Conservation (phyloP, 768 basidiomycete species). For the Lentinula boryana region DNA sequence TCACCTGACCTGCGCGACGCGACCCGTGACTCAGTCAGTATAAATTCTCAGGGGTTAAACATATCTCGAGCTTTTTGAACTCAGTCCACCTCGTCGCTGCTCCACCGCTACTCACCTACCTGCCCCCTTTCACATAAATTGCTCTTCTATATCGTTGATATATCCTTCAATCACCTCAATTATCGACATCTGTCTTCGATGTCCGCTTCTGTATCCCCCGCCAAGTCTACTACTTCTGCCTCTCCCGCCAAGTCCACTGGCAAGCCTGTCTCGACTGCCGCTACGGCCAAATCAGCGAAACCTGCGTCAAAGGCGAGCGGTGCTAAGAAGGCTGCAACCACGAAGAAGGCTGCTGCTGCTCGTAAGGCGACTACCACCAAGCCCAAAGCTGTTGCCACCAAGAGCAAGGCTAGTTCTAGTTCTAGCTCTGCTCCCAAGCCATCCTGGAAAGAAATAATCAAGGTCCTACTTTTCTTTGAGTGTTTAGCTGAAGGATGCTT, state of each 20-base stretch:
- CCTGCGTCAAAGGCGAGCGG: conserved; percentile 12
- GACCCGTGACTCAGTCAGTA: not conserved
- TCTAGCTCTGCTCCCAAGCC: conserved; percentile 30
- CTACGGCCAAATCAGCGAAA: not conserved
- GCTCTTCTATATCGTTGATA: not conserved
- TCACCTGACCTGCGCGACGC: not conserved
- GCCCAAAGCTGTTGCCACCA: conserved; percentile 22
- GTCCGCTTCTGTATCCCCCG: conserved; percentile 4
- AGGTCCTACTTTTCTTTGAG: conserved; percentile 21
- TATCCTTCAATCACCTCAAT: not conserved
- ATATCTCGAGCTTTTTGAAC: not conserved
- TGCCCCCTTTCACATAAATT: not conserved
- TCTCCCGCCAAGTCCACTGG: not conserved
- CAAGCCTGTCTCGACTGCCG: conserved; percentile 4
- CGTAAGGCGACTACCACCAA: conserved; percentile 22
- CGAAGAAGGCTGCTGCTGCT: conserved; percentile 14
- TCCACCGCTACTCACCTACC: not conserved
- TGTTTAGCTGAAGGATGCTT: not conserved
- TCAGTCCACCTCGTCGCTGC: not conserved
- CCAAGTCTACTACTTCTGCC: not conserved
- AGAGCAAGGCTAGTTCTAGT: conserved; percentile 21
- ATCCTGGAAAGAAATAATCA: conserved; percentile 53
- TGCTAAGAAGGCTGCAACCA: conserved; percentile 13
- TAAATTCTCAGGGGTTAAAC: conserved; percentile 3
- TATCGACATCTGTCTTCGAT: not conserved